These are phyloP conservation scores for Sporodiniella umbellata DNA, from an alignment of 371 early-diverging fungal genomes.

Conservation along the genomic window DNA sequence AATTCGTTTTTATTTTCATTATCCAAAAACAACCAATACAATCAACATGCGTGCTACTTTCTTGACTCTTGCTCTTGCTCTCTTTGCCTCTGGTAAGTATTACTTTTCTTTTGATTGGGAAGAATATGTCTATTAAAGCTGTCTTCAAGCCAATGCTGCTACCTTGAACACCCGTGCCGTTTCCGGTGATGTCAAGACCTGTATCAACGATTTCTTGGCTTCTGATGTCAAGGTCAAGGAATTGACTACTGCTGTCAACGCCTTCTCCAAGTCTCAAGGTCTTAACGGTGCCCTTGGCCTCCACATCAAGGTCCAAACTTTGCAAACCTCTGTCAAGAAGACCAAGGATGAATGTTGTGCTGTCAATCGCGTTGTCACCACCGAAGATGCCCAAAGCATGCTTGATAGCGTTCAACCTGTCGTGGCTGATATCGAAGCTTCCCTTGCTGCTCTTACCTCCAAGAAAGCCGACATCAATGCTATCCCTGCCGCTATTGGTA, in stretches of 20 bases:
- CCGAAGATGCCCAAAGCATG: conserved; percentile 16
- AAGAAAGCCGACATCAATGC: conserved; percentile 15
- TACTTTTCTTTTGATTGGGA: not conserved
- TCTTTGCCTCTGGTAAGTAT: conserved; percentile 15
- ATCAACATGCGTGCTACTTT: conserved; percentile 18
- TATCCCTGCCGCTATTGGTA: conserved; percentile 6
- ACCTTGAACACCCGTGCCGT: conserved; percentile 12
- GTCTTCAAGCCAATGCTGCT: conserved; percentile 19
- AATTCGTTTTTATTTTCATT: not conserved
- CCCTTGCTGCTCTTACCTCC: conserved; percentile 7
- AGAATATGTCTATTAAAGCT: too few species aligned
- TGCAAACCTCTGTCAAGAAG: conserved; percentile 8
- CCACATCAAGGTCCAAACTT: conserved; percentile 4
- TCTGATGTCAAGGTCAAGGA: too few species aligned
- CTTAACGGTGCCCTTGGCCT: conserved; percentile 11
- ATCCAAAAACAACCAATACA: not conserved
- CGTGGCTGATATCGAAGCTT: conserved; percentile 8
- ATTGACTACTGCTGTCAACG: conserved; percentile 14
- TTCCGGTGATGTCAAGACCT: conserved; percentile 6
- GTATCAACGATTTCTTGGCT: conserved; percentile 14
- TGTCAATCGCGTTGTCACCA: not conserved
- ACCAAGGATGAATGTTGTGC: conserved; percentile 15
- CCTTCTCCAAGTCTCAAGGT: conserved; percentile 8
- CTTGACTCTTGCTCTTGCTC: conserved; percentile 13
- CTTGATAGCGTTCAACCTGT: conserved; percentile 6